Percentiles rank a stretch among this genome's conserved stretches.
Conservation (phyloP, 148 eudicot species). For the Rhododendron molle region DNA sequence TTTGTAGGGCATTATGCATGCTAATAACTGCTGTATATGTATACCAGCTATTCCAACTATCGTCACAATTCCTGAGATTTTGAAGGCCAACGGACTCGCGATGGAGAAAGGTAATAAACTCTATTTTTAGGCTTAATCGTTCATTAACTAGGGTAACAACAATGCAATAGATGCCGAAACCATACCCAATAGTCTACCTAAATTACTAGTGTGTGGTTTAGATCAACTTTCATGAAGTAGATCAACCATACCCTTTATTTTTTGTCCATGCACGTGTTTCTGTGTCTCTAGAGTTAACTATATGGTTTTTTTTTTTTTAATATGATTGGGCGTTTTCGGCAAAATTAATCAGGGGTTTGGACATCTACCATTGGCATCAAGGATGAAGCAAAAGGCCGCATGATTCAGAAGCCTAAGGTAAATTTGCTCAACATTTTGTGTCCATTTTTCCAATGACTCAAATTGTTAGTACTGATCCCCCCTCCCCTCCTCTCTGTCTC, state of each 20-base stretch:
- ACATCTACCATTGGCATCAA: conserved; percentile 39
- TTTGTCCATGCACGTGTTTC: neutral
- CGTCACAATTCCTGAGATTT: conserved; percentile 44
- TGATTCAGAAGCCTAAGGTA: conserved; percentile 33
- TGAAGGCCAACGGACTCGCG: conserved; percentile 44
- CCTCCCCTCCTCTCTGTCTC: no score
- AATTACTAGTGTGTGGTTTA: neutral
- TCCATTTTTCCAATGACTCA: no score
- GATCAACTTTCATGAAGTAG: neutral
- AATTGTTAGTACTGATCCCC: no score
- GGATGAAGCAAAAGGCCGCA: conserved; percentile 32
- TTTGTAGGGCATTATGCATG: neutral
- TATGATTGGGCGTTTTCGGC: neutral
- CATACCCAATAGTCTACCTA: neutral
- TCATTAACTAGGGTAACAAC: neutral
- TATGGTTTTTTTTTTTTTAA: neutral
- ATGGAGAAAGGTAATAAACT: conserved; percentile 36
- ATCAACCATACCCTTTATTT: no score
- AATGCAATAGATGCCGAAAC: neutral
- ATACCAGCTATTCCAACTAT: conserved; percentile 50
- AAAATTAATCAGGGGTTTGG: conserved; percentile 21
- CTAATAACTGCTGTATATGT: neutral
- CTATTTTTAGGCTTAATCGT: neutral
- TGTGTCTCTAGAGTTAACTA: neutral
- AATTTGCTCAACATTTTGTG: no score